Percentiles rank a stretch among this genome's conserved stretches.
Conservation (phyloP, 2,329 filamentous ascomycete genomes). For the Bipolaris oryzae region DNA sequence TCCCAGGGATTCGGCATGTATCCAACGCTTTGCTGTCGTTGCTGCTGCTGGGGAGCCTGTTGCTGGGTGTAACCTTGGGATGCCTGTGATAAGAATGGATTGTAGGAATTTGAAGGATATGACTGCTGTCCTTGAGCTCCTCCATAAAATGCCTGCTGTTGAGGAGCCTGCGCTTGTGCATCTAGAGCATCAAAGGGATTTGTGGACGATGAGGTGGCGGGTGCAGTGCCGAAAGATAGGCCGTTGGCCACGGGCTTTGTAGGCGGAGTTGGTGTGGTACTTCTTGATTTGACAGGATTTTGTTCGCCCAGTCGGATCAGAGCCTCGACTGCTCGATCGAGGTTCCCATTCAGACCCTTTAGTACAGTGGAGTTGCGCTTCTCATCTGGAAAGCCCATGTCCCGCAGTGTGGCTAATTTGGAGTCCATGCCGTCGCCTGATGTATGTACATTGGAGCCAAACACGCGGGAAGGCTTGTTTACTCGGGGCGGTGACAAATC, state of each 20-base stretch:
- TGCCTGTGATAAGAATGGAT: slow-evolving; percentile 67
- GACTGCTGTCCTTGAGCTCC: slow-evolving; percentile 27
- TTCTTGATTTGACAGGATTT: slow-evolving; percentile 46
- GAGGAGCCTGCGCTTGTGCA: slow-evolving; percentile 30
- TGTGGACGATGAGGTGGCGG: slow-evolving; percentile 32
- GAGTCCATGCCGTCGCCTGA: slow-evolving; percentile 67
- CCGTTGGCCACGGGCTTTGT: slow-evolving; percentile 58
- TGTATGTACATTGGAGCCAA: slow-evolving; percentile 69
- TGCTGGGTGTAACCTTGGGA: slow-evolving; percentile 36
- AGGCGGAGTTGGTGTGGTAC: slow-evolving; percentile 55
- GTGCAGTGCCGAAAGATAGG: slow-evolving; percentile 49
- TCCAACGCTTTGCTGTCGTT: slow-evolving; percentile 15
- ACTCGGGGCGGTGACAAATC: slow-evolving; percentile 50
- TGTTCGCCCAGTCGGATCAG: slow-evolving; percentile 79
- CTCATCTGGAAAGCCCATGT: slow-evolving; percentile 91
- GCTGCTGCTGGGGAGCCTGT: slow-evolving; percentile 9
- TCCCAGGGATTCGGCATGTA: slow-evolving; percentile 25
- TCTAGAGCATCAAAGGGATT: slow-evolving; percentile 56
- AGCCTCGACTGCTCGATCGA: slow-evolving; percentile 85
- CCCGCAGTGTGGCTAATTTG: slow-evolving; percentile 77
- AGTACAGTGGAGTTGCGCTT: slow-evolving; percentile 81
- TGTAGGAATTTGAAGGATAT: slow-evolving; percentile 59
- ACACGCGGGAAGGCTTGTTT: slow-evolving; percentile 69
- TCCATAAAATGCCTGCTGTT: slow-evolving; percentile 41
- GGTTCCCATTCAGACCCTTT: slow-evolving; percentile 80